Percentiles rank a stretch among this genome's conserved stretches.
phyloP scores from a whole-genome alignment of 2,329 filamentous ascomycete species.

The Arachnopeziza araneosa region DNA sequence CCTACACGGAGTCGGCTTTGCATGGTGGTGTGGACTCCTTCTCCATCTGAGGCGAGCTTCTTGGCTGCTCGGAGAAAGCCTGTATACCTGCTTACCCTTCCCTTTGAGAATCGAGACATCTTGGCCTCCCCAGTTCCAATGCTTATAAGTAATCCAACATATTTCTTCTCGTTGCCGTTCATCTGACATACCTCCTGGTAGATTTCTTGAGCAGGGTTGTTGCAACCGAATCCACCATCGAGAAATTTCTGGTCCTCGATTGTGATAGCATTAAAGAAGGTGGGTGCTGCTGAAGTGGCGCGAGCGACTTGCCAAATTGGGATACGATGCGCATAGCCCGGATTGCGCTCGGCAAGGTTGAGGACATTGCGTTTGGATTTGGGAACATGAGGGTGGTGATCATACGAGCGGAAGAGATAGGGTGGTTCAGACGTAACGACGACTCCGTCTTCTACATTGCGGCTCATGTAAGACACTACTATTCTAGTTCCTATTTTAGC shows the following conservation, averaged over 20 bases:
- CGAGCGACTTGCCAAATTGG: slow-evolving; percentile 27
- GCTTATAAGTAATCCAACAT: neutral
- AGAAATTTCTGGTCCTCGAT: neutral
- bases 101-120: too few species aligned
- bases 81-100: too few species aligned
- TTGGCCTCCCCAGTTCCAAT: neutral
- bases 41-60: too few species aligned
- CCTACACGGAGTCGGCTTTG: too few species aligned
- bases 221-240: slow-evolving; percentile 7
- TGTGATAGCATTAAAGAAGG: slow-evolving; percentile 25
- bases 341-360: neutral
- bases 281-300: slow-evolving; percentile 30
- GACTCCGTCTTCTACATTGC: too few species aligned
- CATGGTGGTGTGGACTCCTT: too few species aligned
- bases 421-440: neutral
- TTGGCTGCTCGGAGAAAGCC: too few species aligned
- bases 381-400: neutral
- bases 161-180: neutral
- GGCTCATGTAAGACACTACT: too few species aligned
- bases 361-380: neutral
- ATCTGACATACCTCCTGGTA: neutral
- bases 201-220: slow-evolving; percentile 3
- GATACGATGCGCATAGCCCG: neutral
- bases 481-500: too few species aligned
- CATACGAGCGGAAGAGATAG: neutral